Percentiles rank a stretch among this genome's conserved stretches.
Evolutionary conservation across 169 alveolate genomes (phyloP).

Genomic region (Pseudocohnilembus persalinus): DNA sequence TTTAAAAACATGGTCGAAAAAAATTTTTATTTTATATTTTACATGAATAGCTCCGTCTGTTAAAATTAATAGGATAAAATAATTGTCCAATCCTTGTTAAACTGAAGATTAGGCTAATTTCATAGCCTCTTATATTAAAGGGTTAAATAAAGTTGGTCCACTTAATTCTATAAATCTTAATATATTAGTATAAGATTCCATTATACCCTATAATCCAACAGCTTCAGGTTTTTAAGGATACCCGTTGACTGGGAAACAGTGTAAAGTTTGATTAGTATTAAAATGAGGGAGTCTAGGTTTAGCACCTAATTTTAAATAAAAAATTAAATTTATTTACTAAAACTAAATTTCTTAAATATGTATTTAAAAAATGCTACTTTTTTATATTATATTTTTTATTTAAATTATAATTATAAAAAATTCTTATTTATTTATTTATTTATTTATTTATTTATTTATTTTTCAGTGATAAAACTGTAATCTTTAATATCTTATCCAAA

Average conservation of each 20-base stretch:
- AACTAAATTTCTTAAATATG: neutral
- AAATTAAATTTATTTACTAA: neutral
- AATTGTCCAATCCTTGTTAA: slow-evolving; percentile 33
- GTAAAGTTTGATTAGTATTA: slow-evolving; percentile 20
- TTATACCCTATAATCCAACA: slow-evolving; percentile 52
- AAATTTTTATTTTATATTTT: too few species aligned
- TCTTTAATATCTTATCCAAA: slow-evolving; percentile 83
- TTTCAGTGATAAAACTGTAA: too few species aligned
- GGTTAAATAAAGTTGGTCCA: slow-evolving; percentile 85
- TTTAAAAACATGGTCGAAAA: too few species aligned
- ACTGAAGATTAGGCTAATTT: slow-evolving; percentile 19
- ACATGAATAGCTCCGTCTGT: slow-evolving; percentile 88
- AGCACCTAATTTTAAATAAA: neutral
- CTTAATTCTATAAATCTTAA: slow-evolving; percentile 48
- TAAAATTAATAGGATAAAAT: slow-evolving; percentile 68
- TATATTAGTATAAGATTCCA: slow-evolving; percentile 62
- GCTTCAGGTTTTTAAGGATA: slow-evolving; percentile 60
- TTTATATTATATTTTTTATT: neutral
- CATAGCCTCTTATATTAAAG: slow-evolving; percentile 52
- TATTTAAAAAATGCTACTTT: too few species aligned
- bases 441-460: too few species aligned
- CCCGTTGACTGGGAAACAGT: slow-evolving; percentile 71
- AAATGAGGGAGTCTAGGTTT: slow-evolving; percentile 35
- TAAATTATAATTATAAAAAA: too few species aligned
- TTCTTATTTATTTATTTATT: too few species aligned